These are phyloP conservation scores for Sarocladium kiliense DNA, from an alignment of 2,329 filamentous ascomycete species.

Conservation along the genomic window DNA sequence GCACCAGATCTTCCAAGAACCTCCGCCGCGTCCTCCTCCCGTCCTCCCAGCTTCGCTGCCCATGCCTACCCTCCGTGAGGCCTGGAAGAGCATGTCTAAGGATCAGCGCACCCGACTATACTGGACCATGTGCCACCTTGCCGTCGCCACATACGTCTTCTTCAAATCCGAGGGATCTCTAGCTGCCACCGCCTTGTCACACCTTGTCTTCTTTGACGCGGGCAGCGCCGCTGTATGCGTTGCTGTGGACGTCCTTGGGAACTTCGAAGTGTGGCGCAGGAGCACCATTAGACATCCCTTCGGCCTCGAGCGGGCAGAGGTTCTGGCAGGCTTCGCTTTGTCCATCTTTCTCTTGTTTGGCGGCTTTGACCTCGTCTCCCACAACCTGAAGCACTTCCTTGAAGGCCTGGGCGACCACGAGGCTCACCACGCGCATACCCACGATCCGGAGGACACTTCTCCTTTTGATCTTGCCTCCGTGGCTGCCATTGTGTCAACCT, in stretches of 20 bases:
- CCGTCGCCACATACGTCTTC: constrained; percentile 78
- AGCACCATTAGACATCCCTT: constrained; percentile 93
- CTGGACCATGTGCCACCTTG: constrained; percentile 87
- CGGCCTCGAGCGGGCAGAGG: constrained; percentile 84
- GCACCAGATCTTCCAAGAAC: constrained; percentile 95
- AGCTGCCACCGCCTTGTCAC: constrained; percentile 86
- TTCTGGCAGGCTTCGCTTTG: constrained; percentile 92
- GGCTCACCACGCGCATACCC: constrained; percentile 64
- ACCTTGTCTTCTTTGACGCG: constrained; percentile 92
- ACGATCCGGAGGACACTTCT: constrained; percentile 65
- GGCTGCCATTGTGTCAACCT: constrained; percentile 74
- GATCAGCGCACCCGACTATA: constrained; percentile 78
- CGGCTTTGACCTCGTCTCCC: constrained; percentile 89
- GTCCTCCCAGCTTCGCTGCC: constrained; percentile 88
- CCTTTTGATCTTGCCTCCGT: constrained; percentile 76
- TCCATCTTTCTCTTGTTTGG: constrained; percentile 96
- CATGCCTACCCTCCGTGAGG: constrained; percentile 83
- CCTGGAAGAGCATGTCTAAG: constrained; percentile 81
- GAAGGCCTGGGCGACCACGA: constrained; percentile 59
- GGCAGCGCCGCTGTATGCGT: constrained; percentile 89
- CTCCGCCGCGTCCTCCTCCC: constrained; percentile 76
- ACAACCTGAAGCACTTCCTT: constrained; percentile 88
- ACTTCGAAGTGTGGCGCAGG: constrained; percentile 96
- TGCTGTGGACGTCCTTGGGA: constrained; percentile 84
- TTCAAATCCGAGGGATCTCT: constrained; percentile 82